These are phyloP conservation scores for Penicillium robsamsonii DNA, from an alignment of 495 filamentous ascomycete genomes.

Conservation along the genomic window DNA sequence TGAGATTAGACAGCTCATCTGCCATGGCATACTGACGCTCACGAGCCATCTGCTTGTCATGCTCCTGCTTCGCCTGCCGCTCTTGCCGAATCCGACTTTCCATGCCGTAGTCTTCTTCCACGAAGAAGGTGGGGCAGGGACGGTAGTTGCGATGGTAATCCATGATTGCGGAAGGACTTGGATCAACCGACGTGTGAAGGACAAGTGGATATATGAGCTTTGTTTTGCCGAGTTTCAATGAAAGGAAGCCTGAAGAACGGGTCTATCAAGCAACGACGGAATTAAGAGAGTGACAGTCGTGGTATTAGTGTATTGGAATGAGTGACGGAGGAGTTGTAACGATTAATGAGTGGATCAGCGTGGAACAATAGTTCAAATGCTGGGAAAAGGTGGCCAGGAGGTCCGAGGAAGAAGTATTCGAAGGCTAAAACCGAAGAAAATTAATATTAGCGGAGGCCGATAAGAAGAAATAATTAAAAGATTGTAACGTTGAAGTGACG, in stretches of 20 bases:
- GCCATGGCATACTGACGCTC: constrained; percentile 80
- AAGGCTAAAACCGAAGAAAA: constrained; percentile 47
- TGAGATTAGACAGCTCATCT: constrained; percentile 77
- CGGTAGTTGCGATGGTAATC: constrained; percentile 61
- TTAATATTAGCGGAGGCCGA: constrained; percentile 34
- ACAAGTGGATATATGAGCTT: constrained; percentile 18
- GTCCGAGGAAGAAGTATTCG: constrained; percentile 39
- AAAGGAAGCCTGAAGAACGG: constrained; percentile 37
- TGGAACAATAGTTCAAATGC: constrained; percentile 40
- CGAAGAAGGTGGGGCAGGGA: constrained; percentile 78
- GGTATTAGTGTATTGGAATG: constrained; percentile 41
- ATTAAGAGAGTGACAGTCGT: constrained; percentile 57
- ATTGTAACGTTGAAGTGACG: constrained; percentile 17
- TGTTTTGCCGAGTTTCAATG: constrained; percentile 25
- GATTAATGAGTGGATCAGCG: constrained; percentile 46
- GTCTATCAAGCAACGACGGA: constrained; percentile 46
- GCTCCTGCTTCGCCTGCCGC: constrained; percentile 51
- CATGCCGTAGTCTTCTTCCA: constrained; percentile 66
- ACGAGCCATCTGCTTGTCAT: constrained; percentile 68
- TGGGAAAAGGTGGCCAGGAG: constrained; percentile 37
- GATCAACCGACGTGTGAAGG: constrained; percentile 4
- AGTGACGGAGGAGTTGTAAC: constrained; percentile 58
- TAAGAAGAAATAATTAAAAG: constrained; percentile 16
- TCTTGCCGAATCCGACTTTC: constrained; percentile 30
- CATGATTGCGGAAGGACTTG: constrained; percentile 54